Evolutionary conservation across 345 rosid species (phyloP), one percentile per base, ranked within the genome.

Genomic region (Gynandropsis gynandra): DNA sequence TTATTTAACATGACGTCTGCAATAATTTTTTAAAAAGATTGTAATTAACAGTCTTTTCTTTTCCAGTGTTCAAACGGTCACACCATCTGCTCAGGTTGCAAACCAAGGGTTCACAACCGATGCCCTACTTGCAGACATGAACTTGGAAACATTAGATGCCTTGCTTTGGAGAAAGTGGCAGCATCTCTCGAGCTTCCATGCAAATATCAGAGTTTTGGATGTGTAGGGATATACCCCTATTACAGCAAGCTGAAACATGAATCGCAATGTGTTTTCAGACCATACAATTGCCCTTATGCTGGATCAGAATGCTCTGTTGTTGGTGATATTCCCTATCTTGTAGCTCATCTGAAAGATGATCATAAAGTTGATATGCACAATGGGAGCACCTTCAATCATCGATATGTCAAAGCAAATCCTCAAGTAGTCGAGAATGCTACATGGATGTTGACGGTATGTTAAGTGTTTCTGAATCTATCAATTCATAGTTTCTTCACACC

Each of bases 51-150:
- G 29, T 24, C 29, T 24, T 24, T 24, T 2, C 29, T 24, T 24
- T 24, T 24, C 63, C 82, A 81, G 95, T 81, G 95, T 65, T 74
- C 76, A 14, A 85, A 81, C 64, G 95, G 95, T 39, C 95, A 85
- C 69, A 81, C 95, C 6, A 56, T 85, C 46, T 85, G 95, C 61
- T 85, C 82, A 32, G 80, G 78, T 41, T 85, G 95, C 79, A 85
- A 81, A 67, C 95, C 95, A 0, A 72, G 82, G 63, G 95, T 81
- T 57, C 89, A 79, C 67, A 81, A 85, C 51, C 70, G 89, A 48
- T 85, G 94, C 66, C 94, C 94, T 14, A 85, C 89, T 50, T 85
- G 94, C 75, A 72, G 89, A 57, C 89, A 85, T 14, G 94, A 85
- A 64, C 89, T 85, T 4, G 94, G 94, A 29, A 85, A 85, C 67